Evolutionary conservation across 31 red algal genomes (phyloP).

Genomic region (Endocladia muricata): DNA sequence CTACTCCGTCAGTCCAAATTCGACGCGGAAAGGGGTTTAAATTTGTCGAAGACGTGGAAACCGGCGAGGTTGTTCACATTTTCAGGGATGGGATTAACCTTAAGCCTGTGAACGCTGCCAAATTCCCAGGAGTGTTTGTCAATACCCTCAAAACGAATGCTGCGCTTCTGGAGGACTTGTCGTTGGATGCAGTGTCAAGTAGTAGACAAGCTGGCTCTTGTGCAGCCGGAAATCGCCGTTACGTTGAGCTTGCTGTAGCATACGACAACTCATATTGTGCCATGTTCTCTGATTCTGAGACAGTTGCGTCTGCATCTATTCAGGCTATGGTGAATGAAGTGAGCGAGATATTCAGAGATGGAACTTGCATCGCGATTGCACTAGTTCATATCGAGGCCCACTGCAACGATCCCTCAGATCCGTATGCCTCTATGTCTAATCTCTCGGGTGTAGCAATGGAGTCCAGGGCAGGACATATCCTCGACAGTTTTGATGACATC

Average conservation of each 20-base stretch:
- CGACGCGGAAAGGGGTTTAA: not conserved
- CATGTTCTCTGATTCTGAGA: not conserved
- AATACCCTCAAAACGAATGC: not conserved
- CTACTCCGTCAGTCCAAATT: too few relatives aligned
- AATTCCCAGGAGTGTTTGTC: not conserved
- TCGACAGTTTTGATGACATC: slow-evolving; percentile 9
- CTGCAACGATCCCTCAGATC: slow-evolving; percentile 11
- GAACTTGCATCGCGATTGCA: not conserved
- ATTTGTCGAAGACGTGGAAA: not conserved
- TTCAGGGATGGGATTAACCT: not conserved
- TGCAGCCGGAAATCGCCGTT: not conserved
- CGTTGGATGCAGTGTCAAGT: too few relatives aligned
- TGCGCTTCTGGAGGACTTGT: too few relatives aligned
- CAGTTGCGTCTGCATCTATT: not conserved
- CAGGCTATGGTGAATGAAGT: not conserved
- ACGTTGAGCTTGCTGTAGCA: slow-evolving; percentile 11
- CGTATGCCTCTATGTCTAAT: not conserved
- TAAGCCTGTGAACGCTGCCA: not conserved
- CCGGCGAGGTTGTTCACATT: not conserved
- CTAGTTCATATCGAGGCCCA: slow-evolving; percentile 6
- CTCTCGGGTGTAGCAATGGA: too few relatives aligned
- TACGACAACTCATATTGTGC: slow-evolving; percentile 15
- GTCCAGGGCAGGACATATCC: not conserved
- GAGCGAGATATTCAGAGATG: not conserved
- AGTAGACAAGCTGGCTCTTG: not conserved